Percentiles rank a stretch among this genome's conserved stretches.
phyloP scores from a whole-genome alignment of 768 basidiomycete genomes.

The Tylopilus sp. region DNA sequence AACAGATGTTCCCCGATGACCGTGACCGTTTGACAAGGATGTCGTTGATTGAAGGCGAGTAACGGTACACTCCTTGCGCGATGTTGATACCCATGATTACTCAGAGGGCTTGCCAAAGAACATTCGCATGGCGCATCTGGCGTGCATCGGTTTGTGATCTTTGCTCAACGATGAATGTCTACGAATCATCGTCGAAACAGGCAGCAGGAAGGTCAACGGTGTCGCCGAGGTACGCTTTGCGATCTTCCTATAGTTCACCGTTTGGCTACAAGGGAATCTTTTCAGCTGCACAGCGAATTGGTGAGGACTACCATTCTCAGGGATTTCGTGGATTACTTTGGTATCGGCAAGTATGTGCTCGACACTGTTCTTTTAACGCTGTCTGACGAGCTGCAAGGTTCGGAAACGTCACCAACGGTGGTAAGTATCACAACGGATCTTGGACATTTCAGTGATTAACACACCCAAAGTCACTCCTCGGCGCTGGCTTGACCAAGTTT shows the following conservation, averaged over 20 bases:
- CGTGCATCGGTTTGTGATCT: constrained; percentile 61
- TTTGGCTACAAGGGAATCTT: background rate
- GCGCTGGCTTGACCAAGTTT: constrained; percentile 82
- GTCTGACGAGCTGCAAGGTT: constrained; percentile 44
- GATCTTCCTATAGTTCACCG: background rate
- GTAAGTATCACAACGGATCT: constrained; percentile 40
- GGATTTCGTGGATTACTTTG: constrained; percentile 93
- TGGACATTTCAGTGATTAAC: background rate
- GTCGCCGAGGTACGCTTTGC: constrained; percentile 71
- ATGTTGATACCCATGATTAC: background rate
- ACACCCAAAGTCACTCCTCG: constrained; percentile 72
- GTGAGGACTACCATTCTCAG: constrained; percentile 80
- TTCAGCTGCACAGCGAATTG: constrained; percentile 80
- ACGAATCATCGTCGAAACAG: constrained; percentile 29
- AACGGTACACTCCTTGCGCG: background rate
- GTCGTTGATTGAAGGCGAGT: constrained; percentile 85
- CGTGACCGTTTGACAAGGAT: constrained; percentile 76
- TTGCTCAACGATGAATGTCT: background rate
- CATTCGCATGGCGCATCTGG: constrained; percentile 88
- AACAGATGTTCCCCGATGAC: constrained; percentile 87
- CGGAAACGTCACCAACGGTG: constrained; percentile 90
- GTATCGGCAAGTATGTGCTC: constrained; percentile 62
- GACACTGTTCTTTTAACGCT: background rate
- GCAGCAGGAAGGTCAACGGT: constrained; percentile 87
- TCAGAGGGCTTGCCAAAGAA: constrained; percentile 83